Base-by-base conservation (phyloP, 2,329 filamentous ascomycete species). In the Phoma sp. region DNA sequence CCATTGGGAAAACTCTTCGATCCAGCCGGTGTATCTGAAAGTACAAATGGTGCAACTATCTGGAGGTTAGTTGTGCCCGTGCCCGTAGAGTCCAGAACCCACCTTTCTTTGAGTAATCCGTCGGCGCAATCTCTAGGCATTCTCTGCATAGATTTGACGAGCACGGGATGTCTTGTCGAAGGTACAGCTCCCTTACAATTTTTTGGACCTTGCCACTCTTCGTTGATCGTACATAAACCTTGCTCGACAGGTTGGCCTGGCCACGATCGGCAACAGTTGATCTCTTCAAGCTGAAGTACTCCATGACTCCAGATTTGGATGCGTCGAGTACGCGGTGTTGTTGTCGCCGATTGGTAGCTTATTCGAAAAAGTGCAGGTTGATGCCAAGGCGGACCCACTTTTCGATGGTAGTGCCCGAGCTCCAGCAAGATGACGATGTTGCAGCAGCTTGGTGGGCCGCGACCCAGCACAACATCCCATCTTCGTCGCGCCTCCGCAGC, bases 131-230 rank as follows among this genome's bases (percentile, higher is more conserved):
- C 39, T 86, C 82, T 37, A 90, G 82, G 75, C 95, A 99, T 68
- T 77, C 78, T 57, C 84, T 83, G 80, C 95, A 99, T 37, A 99
- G 81, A 75, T 88, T 90, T 21, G 93, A 98, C 28, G 93, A 97
- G 80, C 95, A 99, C 42, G 95, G 93, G 70, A 99, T 98, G 75
- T 99, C 95, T 78, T 93, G 91, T 75, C 95, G 87, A 57, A 99
- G 83, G 77, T 99, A 99, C 60, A 98, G 84, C 80, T 99, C 95
- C 69, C 93, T 87, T 63, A 99, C 95, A 71, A 99, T 96, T 83
- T 99, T 99, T 77, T 98, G 95, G 56, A 98, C 93, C 80, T 97
- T 97, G 76, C 95, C 95, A 76, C 87, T 95, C 77, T 91, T 93
- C 40, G 93, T 96, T 21, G 95, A 97, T 56, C 95, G 86, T 60